Conservation (phyloP, 371 early-diverging fungal species). For the Dinochytrium kinnereticum region DNA sequence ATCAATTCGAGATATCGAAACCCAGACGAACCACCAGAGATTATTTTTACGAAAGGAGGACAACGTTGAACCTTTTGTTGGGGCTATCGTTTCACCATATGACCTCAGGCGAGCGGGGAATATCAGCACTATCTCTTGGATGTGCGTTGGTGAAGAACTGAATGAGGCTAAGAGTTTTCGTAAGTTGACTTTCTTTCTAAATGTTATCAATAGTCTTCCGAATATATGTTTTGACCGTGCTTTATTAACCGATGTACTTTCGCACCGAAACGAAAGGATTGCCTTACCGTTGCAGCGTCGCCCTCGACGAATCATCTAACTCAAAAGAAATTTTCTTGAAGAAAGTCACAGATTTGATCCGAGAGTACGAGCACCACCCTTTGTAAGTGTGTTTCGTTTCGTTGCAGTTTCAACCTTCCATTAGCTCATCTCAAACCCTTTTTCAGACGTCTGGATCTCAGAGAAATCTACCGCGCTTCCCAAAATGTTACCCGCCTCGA, state of each 20-base stretch:
- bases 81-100: conserved; percentile 68
- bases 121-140: conserved; percentile 23
- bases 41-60: conserved; percentile 67
- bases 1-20: conserved; percentile 53
- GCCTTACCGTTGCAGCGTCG: too few species aligned
- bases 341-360: conserved; percentile 10
- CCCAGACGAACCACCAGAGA: conserved; percentile 58
- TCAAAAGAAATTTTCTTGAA: not conserved
- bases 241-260: not conserved
- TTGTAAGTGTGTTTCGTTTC: conserved; percentile 27
- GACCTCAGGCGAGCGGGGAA: conserved; percentile 20
- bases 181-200: too few species aligned
- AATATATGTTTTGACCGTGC: too few species aligned
- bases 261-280: too few species aligned
- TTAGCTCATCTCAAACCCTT: too few species aligned
- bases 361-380: conserved; percentile 35
- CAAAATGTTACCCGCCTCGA: not conserved
- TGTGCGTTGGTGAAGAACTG: conserved; percentile 20
- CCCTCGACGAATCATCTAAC: too few species aligned
- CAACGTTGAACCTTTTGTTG: conserved; percentile 82
- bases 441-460: not conserved
- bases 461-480: not conserved
- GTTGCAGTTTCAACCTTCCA: not conserved
- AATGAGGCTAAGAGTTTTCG: conserved; percentile 12
- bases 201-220: too few species aligned